Evolutionary conservation across 1,284 basidiomycete species (phyloP), one percentile per base, ranked within the genome.

Genomic region (Calocybe gambosa): DNA sequence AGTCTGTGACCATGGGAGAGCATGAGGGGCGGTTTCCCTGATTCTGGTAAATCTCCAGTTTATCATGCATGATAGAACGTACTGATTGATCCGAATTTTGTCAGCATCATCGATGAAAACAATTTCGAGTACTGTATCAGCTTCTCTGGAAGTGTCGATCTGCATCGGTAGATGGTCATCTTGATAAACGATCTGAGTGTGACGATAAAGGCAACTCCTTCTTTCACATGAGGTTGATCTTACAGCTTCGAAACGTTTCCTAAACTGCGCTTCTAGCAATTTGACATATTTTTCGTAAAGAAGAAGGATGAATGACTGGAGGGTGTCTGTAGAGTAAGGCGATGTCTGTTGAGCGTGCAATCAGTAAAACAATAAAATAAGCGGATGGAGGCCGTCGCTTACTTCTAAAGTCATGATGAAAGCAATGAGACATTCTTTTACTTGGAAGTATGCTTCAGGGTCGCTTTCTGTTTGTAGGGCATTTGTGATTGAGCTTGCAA

Each of bases 341-440:
- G 90, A 91, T 1, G 88, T 83, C 89, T 95, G 51, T 18, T 29
- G 37, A 10, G 7, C 7, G 38, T 42, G 12, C 33, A 38, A 47
- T 50, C 13, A 39, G 47, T 8, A 23, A 50, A 19, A 28, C 12
- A 29, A n/a, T 16, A 35, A 46, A 21, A 35, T 34, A 15, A 16
- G 37, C 42, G 26, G 9, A 1, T 16, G 13, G 4, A 41, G 47
- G 42, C 1, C 51, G 18, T 53, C 70, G 36, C 36, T 13, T 51
- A 93, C 93, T 77, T 98, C 93, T 1, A 99, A 71, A 0, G 94
- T 95, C 77, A 92, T 91, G 28, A 95, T 87, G 56, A 98, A 98
- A 0, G 82, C 79, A 47, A 93, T 74, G 8, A 99, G 70, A 48
- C 78, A 80, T 58, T 91, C 87, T 66, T 98, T 99, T 36, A 87